Base-by-base conservation (phyloP, 192 early-diverging fungal species). In the Chytriomyces sp. region DNA sequence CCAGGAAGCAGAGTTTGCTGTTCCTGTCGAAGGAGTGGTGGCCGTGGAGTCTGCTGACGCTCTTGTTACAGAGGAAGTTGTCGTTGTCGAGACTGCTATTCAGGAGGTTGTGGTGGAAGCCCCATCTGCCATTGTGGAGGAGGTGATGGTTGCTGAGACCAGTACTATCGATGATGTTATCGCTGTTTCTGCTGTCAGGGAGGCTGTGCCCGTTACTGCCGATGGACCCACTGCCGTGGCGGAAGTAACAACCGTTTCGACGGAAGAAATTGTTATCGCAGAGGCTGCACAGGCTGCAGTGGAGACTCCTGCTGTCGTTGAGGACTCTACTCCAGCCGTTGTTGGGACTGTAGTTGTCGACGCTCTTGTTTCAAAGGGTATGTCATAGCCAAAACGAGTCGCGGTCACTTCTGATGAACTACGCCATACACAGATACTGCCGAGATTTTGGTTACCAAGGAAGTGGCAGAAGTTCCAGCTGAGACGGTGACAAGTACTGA, bases 131-230 rank as follows among this genome's bases (percentile, higher is more conserved):
- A 39, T 32, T 68, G 65, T 55, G 19, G 65, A 28, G 5, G 65
- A 56, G 39, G 39, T 8, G 54, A 49, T 22, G 14, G 44, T 49
- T 49, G 44, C 14, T n/a, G 44, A n/a, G 44, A 22, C 14, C 14
- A n/a, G 44, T 22, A 49, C 44, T 49, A 22, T 3, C 44, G 44
- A 2, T 36, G 59, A 30, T 14, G 26, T 22, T 22, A 6, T 39
- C 28, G 0, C n/a, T 19, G 65, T 55, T 33, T 31, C 39, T 30
- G 32, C 54, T 34, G 34, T 10, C 6, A 34, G 7, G 7, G 65
- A 68, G 36, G n/a, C 52, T 68, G 52, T 36, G n/a, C 52, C 34
- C 65, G 65, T 56, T 36, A 40, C 39, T 25, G 33, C 62, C 12
- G 39, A 12, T 32, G 62, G 8, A 14, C 26, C 49, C 44, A n/a